Base-by-base conservation (phyloP, 2,329 filamentous ascomycete species). In the Aspergillus melleus region DNA sequence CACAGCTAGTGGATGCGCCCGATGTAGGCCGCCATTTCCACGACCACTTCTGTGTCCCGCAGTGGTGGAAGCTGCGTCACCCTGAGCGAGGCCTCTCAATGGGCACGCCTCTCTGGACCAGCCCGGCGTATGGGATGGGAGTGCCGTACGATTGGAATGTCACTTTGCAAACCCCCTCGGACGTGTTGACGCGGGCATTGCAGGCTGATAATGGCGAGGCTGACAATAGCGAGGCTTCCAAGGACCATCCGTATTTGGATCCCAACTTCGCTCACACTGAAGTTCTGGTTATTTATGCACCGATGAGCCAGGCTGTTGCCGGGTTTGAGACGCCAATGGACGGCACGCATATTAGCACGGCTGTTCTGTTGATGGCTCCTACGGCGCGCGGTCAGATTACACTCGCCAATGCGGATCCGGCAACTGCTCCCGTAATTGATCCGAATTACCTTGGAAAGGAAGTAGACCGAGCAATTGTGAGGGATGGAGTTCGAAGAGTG, bases 141-240 rank as follows among this genome's bases (percentile, higher is more conserved):
- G 61, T 68, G 4, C 77, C 77, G 0, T 55, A 68, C 47, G 76
- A 80, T 62, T 80, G 76, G 64, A 66, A 76, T 12, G 72, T 74
- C 20, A 64, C 54, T 1, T 12, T 52, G 8, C 52, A 60, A 39
- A 29, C 52, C 11, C 61, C 61, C 1, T 39, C 26, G 9, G 29
- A 44, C 1, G 52, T 36, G 3, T 19, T 61, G 19, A 22, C 54
- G 16, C 9, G 20, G 4, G 62, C 62, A 4, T 30, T 62, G 14
- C 19, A 39, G 10, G 19, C n/a, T 24, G 61, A 62, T 14, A 52
- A 58, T 14, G 14, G 51, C n/a, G 36, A 39, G 10, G 19, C n/a
- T 24, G 61, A 62, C 19, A 52, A 58, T 14, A 9, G 51, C n/a
- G 36, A 14, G 16, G 51, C 29, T 22, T 19, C 54, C 9, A 20